phyloP scores from a whole-genome alignment of 1,284 basidiomycete genomes.

The Ceratobasidium sp. region DNA sequence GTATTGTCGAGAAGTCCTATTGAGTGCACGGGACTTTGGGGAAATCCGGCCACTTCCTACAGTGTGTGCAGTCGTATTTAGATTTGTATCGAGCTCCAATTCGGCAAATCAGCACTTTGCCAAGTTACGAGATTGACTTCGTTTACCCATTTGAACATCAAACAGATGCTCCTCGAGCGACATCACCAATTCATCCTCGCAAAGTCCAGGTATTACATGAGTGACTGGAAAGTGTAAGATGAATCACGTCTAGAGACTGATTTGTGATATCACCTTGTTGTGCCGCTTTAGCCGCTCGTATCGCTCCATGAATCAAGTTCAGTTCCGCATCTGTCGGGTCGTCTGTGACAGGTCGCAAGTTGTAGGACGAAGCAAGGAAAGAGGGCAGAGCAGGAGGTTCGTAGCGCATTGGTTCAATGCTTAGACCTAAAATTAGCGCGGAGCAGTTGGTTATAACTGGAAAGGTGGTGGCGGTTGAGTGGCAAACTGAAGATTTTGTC shows the following conservation, averaged over 20 bases:
- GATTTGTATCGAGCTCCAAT: background rate
- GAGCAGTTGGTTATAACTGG: no score
- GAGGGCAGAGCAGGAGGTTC: background rate
- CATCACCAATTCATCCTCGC: background rate
- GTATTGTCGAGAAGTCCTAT: no score
- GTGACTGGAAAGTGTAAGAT: background rate
- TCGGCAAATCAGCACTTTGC: no score
- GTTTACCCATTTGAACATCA: constrained; percentile 7
- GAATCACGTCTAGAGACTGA: background rate
- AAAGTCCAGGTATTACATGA: background rate
- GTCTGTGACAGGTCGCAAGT: background rate
- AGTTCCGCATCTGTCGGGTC: constrained; percentile 21
- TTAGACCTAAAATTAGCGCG: no score
- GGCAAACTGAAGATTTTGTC: no score
- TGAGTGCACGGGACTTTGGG: no score
- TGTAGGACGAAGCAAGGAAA: background rate
- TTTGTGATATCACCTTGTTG: no score
- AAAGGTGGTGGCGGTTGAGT: no score
- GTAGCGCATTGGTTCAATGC: background rate
- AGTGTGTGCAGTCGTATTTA: background rate
- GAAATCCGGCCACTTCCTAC: no score
- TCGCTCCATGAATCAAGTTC: background rate
- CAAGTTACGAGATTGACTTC: background rate
- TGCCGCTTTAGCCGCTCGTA: background rate
- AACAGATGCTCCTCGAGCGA: constrained; percentile 12